Evolutionary conservation across 768 basidiomycete genomes (phyloP).

Genomic region (Russula ochroleuca): DNA sequence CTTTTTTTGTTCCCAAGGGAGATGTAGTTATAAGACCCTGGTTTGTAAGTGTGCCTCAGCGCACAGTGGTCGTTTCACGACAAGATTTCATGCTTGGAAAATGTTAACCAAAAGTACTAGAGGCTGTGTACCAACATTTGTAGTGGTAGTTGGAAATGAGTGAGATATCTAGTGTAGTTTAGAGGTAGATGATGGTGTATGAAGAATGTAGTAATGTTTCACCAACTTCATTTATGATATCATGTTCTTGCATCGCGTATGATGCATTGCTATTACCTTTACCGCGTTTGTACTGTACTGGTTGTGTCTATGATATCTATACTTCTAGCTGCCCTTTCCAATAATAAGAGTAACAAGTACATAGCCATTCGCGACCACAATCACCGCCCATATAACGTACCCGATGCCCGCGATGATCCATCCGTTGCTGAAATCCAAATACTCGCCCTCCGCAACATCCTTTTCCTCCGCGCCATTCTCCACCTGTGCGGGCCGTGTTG

Average conservation of each 20-base stretch:
- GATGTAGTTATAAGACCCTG: too few relatives aligned
- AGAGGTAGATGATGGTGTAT: too few relatives aligned
- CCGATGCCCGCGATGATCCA: slow-evolving; percentile 49
- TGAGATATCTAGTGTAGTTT: too few relatives aligned
- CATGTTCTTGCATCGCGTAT: neutral
- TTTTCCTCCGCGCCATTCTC: slow-evolving; percentile 27
- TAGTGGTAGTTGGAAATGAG: too few relatives aligned
- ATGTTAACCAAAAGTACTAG: too few relatives aligned
- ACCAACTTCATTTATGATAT: too few relatives aligned
- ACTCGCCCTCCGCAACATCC: slow-evolving; percentile 30
- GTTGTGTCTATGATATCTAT: neutral
- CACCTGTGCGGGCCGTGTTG: neutral
- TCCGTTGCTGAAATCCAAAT: slow-evolving; percentile 62
- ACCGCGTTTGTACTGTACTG: neutral
- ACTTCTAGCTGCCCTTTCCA: slow-evolving; percentile 33
- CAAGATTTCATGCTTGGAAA: too few relatives aligned
- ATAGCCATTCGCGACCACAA: slow-evolving; percentile 71
- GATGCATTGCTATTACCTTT: neutral
- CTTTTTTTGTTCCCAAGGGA: too few relatives aligned
- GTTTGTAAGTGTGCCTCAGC: too few relatives aligned
- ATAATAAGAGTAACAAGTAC: slow-evolving; percentile 59
- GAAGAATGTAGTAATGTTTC: too few relatives aligned
- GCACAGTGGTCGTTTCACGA: too few relatives aligned
- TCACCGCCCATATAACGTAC: slow-evolving; percentile 56
- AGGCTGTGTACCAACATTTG: too few relatives aligned